Evolutionary conservation across 257 asterid species (phyloP), one percentile per base, ranked within the genome.

Genomic region (Fraxinus excelsior): DNA sequence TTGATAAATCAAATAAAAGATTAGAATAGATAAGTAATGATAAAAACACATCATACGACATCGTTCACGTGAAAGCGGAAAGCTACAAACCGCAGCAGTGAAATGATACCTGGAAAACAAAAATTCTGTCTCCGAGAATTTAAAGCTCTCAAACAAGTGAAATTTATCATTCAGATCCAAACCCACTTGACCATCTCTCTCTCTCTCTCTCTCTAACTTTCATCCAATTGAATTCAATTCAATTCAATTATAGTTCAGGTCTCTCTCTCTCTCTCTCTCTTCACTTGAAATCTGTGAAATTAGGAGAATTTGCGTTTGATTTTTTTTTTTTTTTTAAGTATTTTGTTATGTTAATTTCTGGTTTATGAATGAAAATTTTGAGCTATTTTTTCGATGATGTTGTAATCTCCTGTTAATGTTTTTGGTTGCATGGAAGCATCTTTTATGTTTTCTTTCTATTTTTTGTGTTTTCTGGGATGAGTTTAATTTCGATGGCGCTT

Each of bases 171-270:
- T 62, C 72, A 62, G 84, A 82, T 82, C 83, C 70, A 75, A 69
- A 64, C 60, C 62, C 58, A 70, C 76, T 60, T 29, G 12, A 73
- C 56, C 67, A 19, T 68, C n/a, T 42, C 65, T 58, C 21, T 64
- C 58, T 66, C 32, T 68, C 58, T 64, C 29, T 53, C 64, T 56
- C 32, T 62, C 58, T 66, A 25, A 62, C 58, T 67, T 23, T 53
- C 53, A 62, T 73, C 46, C 77, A 0, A 13, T n/a, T n/a, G n/a
- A n/a, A n/a, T n/a, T n/a, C n/a, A n/a, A 13, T 58, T 49, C 68
- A 31, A 56, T 58, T 67, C 42, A 21, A 56, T 56, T 37, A 26
- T 68, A 56, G 10, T 77, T 56, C 80, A 82, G 91, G 92, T 90
- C 72, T 65, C 67, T 82, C 49, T n/a, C 70, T 75, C 70, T 75